Conservation (phyloP, 1,284 basidiomycete genomes). For the Boletus sp. region DNA sequence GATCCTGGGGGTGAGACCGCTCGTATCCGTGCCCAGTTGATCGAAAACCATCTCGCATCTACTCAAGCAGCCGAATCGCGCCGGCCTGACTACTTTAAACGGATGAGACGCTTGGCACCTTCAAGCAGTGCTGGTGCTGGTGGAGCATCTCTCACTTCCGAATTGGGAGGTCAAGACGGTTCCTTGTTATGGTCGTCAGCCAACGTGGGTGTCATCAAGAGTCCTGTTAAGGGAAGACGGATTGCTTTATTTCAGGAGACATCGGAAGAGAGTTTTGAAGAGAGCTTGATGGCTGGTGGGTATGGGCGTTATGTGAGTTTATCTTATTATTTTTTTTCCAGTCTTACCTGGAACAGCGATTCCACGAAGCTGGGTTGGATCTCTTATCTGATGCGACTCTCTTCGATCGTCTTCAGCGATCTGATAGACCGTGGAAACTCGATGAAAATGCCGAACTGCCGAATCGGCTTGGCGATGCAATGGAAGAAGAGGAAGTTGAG, state of each 20-base stretch:
- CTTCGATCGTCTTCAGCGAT: constrained; percentile 18
- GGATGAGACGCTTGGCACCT: constrained; percentile 44
- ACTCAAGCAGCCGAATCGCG: constrained; percentile 53
- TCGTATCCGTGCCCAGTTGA: constrained; percentile 50
- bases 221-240: constrained; percentile 63
- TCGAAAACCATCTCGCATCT: constrained; percentile 46
- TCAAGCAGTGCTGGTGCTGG: constrained; percentile 1
- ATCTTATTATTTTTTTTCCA: not conserved
- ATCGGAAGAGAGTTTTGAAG: constrained; percentile 76
- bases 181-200: constrained; percentile 31
- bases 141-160: constrained; percentile 9
- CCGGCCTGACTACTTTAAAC: constrained; percentile 65
- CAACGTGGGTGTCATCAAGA: constrained; percentile 58
- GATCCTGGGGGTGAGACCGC: constrained; percentile 52
- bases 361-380: constrained; percentile 9
- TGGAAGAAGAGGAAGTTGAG: constrained; percentile 35
- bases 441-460: constrained; percentile 24
- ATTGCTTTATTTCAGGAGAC: constrained; percentile 74
- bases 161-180: constrained; percentile 32
- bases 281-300: constrained; percentile 72
- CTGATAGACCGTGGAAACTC: constrained; percentile 23
- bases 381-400: constrained; percentile 12
- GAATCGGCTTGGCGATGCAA: constrained; percentile 30
- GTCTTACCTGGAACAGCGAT: not conserved
- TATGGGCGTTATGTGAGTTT: constrained; percentile 64